phyloP scores from a whole-genome alignment of 306 rosid genomes.

The Luffa acutangula region DNA sequence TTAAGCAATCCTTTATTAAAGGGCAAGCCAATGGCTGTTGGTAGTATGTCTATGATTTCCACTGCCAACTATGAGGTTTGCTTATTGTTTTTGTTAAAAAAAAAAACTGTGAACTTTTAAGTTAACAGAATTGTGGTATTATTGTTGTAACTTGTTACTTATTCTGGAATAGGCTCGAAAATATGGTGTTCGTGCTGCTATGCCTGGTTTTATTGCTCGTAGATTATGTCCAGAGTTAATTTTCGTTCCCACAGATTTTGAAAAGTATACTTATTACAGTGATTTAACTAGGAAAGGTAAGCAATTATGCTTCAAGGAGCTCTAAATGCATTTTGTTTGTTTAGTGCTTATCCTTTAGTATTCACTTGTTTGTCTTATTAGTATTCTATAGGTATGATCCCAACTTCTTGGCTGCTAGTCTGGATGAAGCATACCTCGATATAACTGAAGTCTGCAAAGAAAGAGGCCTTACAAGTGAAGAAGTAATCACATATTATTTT shows the following conservation, averaged over 20 bases:
- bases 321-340: neutral
- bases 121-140: neutral
- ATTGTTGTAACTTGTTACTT: neutral
- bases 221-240: constrained; percentile 78
- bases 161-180: constrained; percentile 51
- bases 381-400: constrained; percentile 78
- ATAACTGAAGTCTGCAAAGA: constrained; percentile 72
- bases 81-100: no score
- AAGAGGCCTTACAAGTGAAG: constrained; percentile 45
- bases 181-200: constrained; percentile 93
- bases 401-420: constrained; percentile 76
- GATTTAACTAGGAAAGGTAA: constrained; percentile 73
- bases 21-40: constrained; percentile 92
- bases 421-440: constrained; percentile 94
- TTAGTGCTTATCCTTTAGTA: constrained; percentile 6
- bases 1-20: constrained; percentile 53
- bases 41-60: constrained; percentile 81
- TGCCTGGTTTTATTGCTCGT: constrained; percentile 94
- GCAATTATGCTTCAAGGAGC: constrained; percentile 10
- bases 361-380: constrained; percentile 18
- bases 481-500: constrained; percentile 29
- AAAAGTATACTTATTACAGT: constrained; percentile 64
- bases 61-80: constrained; percentile 95
- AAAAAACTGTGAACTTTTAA: neutral
- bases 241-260: constrained; percentile 71